Evolutionary conservation across 2,329 filamentous ascomycete genomes (phyloP).

Genomic region (Paracorniculantispora psalliotae): DNA sequence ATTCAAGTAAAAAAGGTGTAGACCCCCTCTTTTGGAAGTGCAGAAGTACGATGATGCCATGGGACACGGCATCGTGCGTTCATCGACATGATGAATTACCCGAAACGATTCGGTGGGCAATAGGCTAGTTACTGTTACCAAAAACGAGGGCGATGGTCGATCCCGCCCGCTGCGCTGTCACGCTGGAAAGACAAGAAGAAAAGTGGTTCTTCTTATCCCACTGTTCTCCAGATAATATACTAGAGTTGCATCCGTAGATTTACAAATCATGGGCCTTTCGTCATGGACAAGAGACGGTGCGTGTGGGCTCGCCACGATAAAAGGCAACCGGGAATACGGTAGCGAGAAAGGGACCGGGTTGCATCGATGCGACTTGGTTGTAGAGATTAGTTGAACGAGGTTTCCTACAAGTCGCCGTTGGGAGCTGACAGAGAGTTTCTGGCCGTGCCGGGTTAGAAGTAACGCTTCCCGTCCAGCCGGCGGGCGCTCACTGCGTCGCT

Average conservation of each 20-base stretch:
- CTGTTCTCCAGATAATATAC: constrained; percentile 1
- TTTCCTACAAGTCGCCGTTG: too few species aligned
- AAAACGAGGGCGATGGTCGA: not conserved
- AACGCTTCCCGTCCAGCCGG: too few species aligned
- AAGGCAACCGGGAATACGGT: not conserved
- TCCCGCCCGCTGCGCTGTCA: not conserved
- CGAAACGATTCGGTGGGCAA: not conserved
- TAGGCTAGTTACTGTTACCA: not conserved
- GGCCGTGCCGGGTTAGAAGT: too few species aligned
- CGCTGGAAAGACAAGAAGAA: not conserved
- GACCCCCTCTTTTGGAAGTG: too few species aligned
- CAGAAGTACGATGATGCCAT: not conserved
- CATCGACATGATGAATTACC: not conserved
- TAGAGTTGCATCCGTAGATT: not conserved
- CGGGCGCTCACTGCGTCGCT: too few species aligned
- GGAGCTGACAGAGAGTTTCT: not conserved
- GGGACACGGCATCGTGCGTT: not conserved
- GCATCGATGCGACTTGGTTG: not conserved
- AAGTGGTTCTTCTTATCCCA: not conserved
- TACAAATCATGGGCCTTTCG: not conserved
- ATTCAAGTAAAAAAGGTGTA: too few species aligned
- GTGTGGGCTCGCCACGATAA: not conserved
- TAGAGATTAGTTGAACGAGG: too few species aligned
- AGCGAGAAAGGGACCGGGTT: not conserved
- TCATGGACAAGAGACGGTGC: not conserved